Percentiles rank a stretch among this genome's conserved stretches.
phyloP scores from a whole-genome alignment of 768 basidiomycete species.

The Leucogyrophana mollusca region DNA sequence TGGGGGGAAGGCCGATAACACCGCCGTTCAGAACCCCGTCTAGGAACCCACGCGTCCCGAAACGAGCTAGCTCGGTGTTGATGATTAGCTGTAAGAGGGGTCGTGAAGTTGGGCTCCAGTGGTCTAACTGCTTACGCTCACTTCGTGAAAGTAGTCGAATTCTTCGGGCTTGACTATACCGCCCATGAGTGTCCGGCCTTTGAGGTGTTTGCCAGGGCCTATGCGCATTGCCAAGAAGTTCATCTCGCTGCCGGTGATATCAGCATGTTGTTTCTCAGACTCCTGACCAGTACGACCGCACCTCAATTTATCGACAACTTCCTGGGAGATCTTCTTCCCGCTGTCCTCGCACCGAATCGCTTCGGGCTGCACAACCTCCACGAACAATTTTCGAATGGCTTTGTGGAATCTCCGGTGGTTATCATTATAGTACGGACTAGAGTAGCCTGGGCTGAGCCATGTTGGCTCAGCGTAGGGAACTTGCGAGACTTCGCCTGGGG shows the following conservation, averaged over 20 bases:
- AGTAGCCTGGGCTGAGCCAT: conserved; percentile 69
- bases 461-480: conserved; percentile 88
- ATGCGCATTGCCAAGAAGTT: conserved; percentile 88
- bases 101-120: conserved; percentile 1
- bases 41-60: conserved; percentile 83
- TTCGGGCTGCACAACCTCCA: conserved; percentile 73
- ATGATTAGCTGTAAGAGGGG: conserved; percentile 65
- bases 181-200: conserved; percentile 73
- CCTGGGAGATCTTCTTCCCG: conserved; percentile 83
- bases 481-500: conserved; percentile 62
- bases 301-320: conserved; percentile 83
- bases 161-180: conserved; percentile 78
- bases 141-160: conserved; percentile 95
- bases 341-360: conserved; percentile 79
- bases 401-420: conserved; percentile 74
- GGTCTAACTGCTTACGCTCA: conserved; percentile 19
- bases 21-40: conserved; percentile 81
- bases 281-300: conserved; percentile 31
- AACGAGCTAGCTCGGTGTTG: conserved; percentile 78
- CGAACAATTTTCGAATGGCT: conserved; percentile 73
- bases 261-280: not conserved
- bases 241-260: conserved; percentile 47
- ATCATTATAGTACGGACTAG: conserved; percentile 76
- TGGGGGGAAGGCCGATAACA: conserved; percentile 87
- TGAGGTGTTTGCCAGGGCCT: conserved; percentile 86